A percentile compares a stretch with the other conserved stretches of the same genome.
Conservation (phyloP, 345 rosid genomes). For the Psidium guajava region DNA sequence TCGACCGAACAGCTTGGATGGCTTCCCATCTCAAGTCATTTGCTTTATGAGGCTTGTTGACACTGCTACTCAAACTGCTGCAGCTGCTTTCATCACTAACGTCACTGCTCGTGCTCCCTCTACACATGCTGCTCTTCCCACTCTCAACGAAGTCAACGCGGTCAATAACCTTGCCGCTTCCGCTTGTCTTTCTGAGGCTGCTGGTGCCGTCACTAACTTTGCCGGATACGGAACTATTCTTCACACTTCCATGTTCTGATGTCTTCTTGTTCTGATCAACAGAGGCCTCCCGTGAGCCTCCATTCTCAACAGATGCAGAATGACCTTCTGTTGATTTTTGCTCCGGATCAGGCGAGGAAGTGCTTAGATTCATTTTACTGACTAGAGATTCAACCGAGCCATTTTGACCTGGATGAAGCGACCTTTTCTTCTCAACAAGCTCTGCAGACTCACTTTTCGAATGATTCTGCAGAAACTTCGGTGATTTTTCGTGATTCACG, state of each 20-base stretch:
- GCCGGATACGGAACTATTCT: constrained; percentile 65
- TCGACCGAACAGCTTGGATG: constrained; percentile 61
- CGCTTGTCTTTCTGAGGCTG: not conserved
- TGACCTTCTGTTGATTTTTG: constrained; percentile 11
- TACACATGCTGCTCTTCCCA: constrained; percentile 82
- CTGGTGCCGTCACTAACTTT: constrained; percentile 58
- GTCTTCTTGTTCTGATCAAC: constrained; percentile 52
- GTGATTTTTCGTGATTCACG: constrained; percentile 12
- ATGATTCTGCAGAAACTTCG: constrained; percentile 16
- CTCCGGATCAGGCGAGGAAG: constrained; percentile 19
- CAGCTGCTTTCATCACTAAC: constrained; percentile 88
- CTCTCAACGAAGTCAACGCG: constrained; percentile 40
- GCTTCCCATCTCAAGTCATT: constrained; percentile 97
- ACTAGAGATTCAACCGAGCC: constrained; percentile 27
- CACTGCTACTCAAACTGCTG: constrained; percentile 77
- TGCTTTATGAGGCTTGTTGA: constrained; percentile 83
- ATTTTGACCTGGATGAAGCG: constrained; percentile 22
- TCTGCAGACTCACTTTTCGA: constrained; percentile 16
- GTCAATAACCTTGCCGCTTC: not conserved
- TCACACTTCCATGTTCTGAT: constrained; percentile 56
- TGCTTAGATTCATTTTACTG: constrained; percentile 21
- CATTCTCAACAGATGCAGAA: not conserved
- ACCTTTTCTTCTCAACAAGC: constrained; percentile 30
- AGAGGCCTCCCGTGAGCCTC: constrained; percentile 19
- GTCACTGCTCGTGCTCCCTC: constrained; percentile 93